Percentiles rank a stretch among this genome's conserved stretches.
phyloP scores from a whole-genome alignment of 306 rosid species.

The Dryas drummondii region DNA sequence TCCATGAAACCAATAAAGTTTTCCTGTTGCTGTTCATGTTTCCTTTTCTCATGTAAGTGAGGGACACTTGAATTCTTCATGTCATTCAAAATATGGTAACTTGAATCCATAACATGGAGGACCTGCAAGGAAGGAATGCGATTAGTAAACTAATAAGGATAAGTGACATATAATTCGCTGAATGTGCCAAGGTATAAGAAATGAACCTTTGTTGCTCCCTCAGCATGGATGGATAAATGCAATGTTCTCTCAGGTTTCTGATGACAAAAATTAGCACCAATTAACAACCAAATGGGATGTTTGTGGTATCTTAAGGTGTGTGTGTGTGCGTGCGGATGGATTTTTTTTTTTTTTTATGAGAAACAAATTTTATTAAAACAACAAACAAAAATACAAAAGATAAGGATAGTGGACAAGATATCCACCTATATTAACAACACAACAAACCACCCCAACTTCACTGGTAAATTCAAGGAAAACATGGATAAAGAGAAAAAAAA shows the following conservation, averaged over 20 bases:
- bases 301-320: too few relatives aligned
- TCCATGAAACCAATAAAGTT: conserved; percentile 61
- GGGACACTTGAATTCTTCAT: conserved; percentile 39
- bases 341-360: too few relatives aligned
- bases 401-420: too few relatives aligned
- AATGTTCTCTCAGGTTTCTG: conserved; percentile 90
- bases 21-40: conserved; percentile 53
- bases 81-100: conserved; percentile 56
- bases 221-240: conserved; percentile 76
- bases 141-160: conserved; percentile 1
- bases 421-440: too few relatives aligned
- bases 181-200: conserved; percentile 23
- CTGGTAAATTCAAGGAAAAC: too few relatives aligned
- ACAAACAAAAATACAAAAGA: too few relatives aligned
- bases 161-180: neutral
- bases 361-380: too few relatives aligned
- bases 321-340: neutral
- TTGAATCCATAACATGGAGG: conserved; percentile 75
- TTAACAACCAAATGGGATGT: conserved; percentile 12
- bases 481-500: too few relatives aligned
- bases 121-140: conserved; percentile 50
- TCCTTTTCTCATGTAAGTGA: conserved; percentile 43
- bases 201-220: conserved; percentile 91
- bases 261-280: conserved; percentile 33
- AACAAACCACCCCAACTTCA: too few relatives aligned